Percentiles rank a stretch among this genome's conserved stretches.
Evolutionary conservation across 2,329 filamentous ascomycete species (phyloP).

Genomic region (Aspergillus nomiae): DNA sequence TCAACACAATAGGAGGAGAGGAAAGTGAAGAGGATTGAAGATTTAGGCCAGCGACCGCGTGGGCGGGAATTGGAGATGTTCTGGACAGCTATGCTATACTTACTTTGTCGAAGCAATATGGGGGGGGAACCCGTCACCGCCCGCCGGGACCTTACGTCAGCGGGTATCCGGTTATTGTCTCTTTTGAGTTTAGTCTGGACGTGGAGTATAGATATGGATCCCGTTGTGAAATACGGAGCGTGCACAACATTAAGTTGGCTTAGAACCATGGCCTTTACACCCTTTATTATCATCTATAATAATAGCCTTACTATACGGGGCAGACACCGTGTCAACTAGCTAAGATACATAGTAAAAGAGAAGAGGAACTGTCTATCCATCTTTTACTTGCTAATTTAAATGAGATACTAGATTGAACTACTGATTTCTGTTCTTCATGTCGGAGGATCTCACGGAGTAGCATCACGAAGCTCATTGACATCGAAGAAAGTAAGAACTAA

Average conservation of each 20-base stretch:
- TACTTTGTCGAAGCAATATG: not conserved
- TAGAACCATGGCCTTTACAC: no score
- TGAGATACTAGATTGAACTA: no score
- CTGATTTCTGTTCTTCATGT: no score
- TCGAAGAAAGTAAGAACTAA: not conserved
- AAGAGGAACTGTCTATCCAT: no score
- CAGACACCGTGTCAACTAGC: no score
- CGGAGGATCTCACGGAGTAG: not conserved
- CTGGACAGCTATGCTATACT: slow-evolving; percentile 29
- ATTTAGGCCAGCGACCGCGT: not conserved
- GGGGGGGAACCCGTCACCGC: not conserved
- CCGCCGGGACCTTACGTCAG: slow-evolving; percentile 23
- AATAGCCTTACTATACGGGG: no score
- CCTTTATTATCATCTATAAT: no score
- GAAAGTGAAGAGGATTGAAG: not conserved
- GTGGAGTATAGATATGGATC: no score
- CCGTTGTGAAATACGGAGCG: no score
- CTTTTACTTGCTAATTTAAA: no score
- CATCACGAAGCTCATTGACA: not conserved
- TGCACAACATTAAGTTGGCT: no score
- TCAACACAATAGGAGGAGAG: slow-evolving; percentile 2
- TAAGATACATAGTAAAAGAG: no score
- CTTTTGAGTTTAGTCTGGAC: not conserved
- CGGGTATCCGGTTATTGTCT: slow-evolving; percentile 2
- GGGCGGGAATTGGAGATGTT: slow-evolving; percentile 14